Base-by-base conservation (phyloP, 225 moss, liverwort and hornwort species). In the Lunularia cruciata region DNA sequence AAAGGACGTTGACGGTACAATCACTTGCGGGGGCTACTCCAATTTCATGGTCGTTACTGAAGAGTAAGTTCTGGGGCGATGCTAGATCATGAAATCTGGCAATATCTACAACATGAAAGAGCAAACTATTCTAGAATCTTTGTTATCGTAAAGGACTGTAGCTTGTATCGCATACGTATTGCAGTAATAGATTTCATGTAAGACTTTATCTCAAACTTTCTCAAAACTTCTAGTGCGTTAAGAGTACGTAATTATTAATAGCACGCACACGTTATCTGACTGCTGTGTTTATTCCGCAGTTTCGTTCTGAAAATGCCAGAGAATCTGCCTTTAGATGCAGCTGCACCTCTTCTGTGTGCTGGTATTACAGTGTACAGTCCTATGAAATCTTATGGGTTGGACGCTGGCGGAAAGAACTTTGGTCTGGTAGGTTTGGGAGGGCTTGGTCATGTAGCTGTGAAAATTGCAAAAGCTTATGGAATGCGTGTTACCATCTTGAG, bases 291-390 rank as follows among this genome's bases (percentile, higher is more conserved):
- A 38, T 38, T 40, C 23, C 39, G 61, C 61, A 61, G 61, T 25
- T 61, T 38, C 25, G 38, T 34, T 5, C 14, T 61, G 11, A 61
- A 22, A 23, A 40, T 61, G 20, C 61, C 61, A 5, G 61, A 72
- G 20, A 84, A 83, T 6, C 49, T 89, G 53, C 81, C 86, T 3
- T 28, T 73, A 38, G 87, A 84, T 6, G 84, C 70, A 40, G 73
- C 84, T 14, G 84, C 87, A 1, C 87, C 89, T 1, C 52, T 89
- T 49, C 57, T 92, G 22, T 87, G 87, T 49, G 92, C 89, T 0
- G 92, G 92, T 0, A 80, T 88, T 2, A 82, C 87, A 0, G 83
- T 88, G 1, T 92, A 76, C 64, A 92, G 89, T 70, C 89, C 89
- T 27, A 89, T 92, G 89, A 81, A 83, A 68, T 56, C 83, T 69